phyloP scores from a whole-genome alignment of 2,329 filamentous ascomycete species.

The Nemania abortiva region DNA sequence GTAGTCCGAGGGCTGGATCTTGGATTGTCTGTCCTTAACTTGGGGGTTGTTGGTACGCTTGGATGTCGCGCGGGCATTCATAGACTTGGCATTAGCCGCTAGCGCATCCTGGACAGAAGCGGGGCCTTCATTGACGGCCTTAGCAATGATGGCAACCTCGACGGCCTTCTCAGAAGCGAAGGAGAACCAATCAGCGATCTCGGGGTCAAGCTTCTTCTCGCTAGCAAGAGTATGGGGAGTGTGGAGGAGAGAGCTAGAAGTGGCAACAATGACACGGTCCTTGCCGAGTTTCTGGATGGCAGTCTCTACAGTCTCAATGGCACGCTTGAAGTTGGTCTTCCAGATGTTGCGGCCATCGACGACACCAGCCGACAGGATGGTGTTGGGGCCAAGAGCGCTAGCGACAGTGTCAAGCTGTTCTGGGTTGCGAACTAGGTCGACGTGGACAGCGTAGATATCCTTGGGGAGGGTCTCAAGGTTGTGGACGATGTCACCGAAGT shows the following conservation, averaged over 20 bases:
- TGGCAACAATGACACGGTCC: slow-evolving; percentile 96
- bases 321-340: slow-evolving; percentile 99
- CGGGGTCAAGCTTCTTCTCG: slow-evolving; percentile 97
- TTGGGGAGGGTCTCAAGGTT: slow-evolving; percentile 92
- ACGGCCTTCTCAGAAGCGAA: slow-evolving; percentile 95
- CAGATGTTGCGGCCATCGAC: slow-evolving; percentile 99
- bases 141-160: slow-evolving; percentile 93
- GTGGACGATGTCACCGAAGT: slow-evolving; percentile 99
- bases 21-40: slow-evolving; percentile 95
- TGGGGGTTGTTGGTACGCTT: slow-evolving; percentile 96
- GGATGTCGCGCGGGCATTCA: slow-evolving; percentile 90
- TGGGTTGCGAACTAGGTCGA: slow-evolving; percentile 97
- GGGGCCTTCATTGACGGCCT: slow-evolving; percentile 94
- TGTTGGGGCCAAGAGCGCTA: slow-evolving; percentile 85
- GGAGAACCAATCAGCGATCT: slow-evolving; percentile 98
- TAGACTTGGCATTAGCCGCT: slow-evolving; percentile 95
- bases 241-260: slow-evolving; percentile 97
- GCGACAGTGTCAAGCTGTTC: slow-evolving; percentile 94
- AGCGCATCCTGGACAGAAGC: slow-evolving; percentile 87
- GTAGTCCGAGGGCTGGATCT: slow-evolving; percentile 86
- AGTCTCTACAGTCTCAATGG: slow-evolving; percentile 89
- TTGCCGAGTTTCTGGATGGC: slow-evolving; percentile 96
- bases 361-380: slow-evolving; percentile 93
- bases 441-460: slow-evolving; percentile 85
- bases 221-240: slow-evolving; percentile 97